Evolutionary conservation across 129 eudicot species (phyloP).

Genomic region (Rutidosis leptorrhynchoides): DNA sequence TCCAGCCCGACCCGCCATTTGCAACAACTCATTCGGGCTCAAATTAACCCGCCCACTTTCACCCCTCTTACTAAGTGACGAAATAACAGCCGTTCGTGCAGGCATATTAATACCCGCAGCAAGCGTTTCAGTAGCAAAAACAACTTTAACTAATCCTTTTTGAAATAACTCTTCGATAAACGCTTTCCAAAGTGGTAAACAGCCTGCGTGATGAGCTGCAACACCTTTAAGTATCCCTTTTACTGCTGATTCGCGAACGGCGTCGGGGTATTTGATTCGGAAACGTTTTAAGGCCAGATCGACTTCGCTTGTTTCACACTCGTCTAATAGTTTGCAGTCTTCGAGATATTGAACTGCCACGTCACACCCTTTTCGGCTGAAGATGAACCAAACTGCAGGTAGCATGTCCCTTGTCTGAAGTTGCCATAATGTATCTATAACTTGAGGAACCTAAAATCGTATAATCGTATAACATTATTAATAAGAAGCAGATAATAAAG

Average conservation of each 20-base stretch:
- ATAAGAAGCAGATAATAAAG: conserved; percentile 2
- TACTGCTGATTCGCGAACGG: conserved; percentile 79
- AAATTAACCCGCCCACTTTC: conserved; percentile 83
- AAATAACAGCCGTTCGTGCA: conserved; percentile 93
- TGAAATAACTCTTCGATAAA: conserved; percentile 94
- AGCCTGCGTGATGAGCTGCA: conserved; percentile 98
- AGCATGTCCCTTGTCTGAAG: conserved; percentile 80
- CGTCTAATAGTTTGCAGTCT: conserved; percentile 68
- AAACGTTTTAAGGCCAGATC: conserved; percentile 80
- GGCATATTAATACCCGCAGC: conserved; percentile 99
- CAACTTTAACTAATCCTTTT: conserved; percentile 84
- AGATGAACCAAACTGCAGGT: conserved; percentile 97
- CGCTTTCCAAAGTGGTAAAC: conserved; percentile 96
- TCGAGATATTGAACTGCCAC: conserved; percentile 89
- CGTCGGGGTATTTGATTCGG: conserved; percentile 80
- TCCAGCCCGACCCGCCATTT: conserved; percentile 99
- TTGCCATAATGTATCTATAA: conserved; percentile 76
- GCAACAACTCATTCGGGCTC: conserved; percentile 81
- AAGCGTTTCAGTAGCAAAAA: conserved; percentile 97
- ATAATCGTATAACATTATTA: not conserved
- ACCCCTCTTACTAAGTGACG: conserved; percentile 84
- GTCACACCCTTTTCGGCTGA: conserved; percentile 99
- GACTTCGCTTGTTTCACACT: conserved; percentile 76
- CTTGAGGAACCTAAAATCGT: conserved; percentile 78
- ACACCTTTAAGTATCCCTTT: conserved; percentile 88